Conservation (phyloP, 1,139 yeast species). For the Taphrina pruni region DNA sequence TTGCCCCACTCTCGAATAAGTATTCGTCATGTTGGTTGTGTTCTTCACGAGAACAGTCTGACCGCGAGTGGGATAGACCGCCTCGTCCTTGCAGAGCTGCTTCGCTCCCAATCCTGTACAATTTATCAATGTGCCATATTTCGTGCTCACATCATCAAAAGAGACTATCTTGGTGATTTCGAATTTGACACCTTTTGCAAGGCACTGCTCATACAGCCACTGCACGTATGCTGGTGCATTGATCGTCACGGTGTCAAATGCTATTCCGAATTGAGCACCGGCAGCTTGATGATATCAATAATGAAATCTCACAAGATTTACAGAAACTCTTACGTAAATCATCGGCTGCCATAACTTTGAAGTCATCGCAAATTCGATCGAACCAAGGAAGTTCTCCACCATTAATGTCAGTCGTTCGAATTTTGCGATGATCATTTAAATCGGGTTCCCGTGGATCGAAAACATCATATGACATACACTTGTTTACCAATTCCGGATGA, state of each 20-base stretch:
- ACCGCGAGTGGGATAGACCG: constrained; percentile 66
- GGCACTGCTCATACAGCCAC: constrained; percentile 56
- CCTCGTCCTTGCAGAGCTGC: constrained; percentile 63
- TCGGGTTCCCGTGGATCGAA: constrained; percentile 39
- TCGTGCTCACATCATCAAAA: constrained; percentile 54
- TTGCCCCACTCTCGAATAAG: constrained; percentile 45
- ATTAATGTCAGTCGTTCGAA: constrained; percentile 23
- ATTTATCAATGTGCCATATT: constrained; percentile 60
- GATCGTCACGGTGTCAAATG: constrained; percentile 59
- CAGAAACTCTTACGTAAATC: constrained; percentile 51
- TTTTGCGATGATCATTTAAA: constrained; percentile 25
- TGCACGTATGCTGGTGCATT: constrained; percentile 60
- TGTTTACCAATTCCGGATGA: constrained; percentile 30
- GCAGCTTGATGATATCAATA: constrained; percentile 41
- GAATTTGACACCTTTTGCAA: constrained; percentile 54
- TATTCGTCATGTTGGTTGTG: constrained; percentile 46
- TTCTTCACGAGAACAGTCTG: constrained; percentile 64
- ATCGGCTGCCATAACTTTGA: constrained; percentile 41
- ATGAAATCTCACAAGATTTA: not conserved
- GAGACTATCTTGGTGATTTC: constrained; percentile 55
- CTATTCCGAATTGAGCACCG: constrained; percentile 54
- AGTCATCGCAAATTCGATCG: constrained; percentile 28
- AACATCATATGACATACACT: constrained; percentile 34
- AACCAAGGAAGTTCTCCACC: constrained; percentile 39
- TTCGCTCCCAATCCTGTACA: constrained; percentile 70